These are phyloP conservation scores for Exserohilum turcica DNA, from an alignment of 2,329 filamentous ascomycete genomes.

Conservation along the genomic window DNA sequence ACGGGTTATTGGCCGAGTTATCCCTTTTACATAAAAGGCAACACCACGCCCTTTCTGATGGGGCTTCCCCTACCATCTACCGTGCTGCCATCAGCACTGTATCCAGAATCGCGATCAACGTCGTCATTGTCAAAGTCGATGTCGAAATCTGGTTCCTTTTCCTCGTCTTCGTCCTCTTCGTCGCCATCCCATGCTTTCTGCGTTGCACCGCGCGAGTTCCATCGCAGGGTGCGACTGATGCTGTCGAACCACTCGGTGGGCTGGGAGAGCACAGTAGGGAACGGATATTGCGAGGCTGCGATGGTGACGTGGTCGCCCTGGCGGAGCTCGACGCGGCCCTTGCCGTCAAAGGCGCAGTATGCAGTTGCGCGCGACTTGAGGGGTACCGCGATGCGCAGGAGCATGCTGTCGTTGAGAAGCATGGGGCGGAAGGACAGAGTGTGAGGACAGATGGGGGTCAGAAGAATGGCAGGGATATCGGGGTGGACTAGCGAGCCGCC, in stretches of 20 bases:
- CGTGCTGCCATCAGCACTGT: slow-evolving; percentile 46
- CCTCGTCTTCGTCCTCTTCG: slow-evolving; percentile 51
- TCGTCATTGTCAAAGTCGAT: slow-evolving; percentile 87
- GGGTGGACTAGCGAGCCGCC: slow-evolving; percentile 95
- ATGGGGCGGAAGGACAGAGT: slow-evolving; percentile 96
- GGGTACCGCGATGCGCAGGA: slow-evolving; percentile 86
- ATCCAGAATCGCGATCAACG: slow-evolving; percentile 50
- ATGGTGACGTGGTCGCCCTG: slow-evolving; percentile 97
- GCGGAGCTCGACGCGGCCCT: slow-evolving; percentile 88
- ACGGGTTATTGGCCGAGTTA: neutral
- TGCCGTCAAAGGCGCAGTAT: slow-evolving; percentile 97
- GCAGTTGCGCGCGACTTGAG: slow-evolving; percentile 85
- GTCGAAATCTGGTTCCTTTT: slow-evolving; percentile 74
- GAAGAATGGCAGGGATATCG: slow-evolving; percentile 92
- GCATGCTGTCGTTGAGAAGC: slow-evolving; percentile 94
- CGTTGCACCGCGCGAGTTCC: slow-evolving; percentile 90
- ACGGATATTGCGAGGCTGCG: slow-evolving; percentile 93
- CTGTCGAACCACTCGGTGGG: slow-evolving; percentile 96
- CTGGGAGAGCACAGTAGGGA: slow-evolving; percentile 91
- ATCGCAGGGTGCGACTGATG: slow-evolving; percentile 86
- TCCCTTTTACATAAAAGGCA: slow-evolving; percentile 34
- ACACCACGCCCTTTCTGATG: slow-evolving; percentile 41
- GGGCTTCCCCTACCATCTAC: slow-evolving; percentile 43
- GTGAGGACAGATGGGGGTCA: slow-evolving; percentile 97
- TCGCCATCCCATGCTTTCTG: slow-evolving; percentile 79